Base-by-base conservation (phyloP, 2,329 filamentous ascomycete genomes). In the Aquanectria penicillioides region DNA sequence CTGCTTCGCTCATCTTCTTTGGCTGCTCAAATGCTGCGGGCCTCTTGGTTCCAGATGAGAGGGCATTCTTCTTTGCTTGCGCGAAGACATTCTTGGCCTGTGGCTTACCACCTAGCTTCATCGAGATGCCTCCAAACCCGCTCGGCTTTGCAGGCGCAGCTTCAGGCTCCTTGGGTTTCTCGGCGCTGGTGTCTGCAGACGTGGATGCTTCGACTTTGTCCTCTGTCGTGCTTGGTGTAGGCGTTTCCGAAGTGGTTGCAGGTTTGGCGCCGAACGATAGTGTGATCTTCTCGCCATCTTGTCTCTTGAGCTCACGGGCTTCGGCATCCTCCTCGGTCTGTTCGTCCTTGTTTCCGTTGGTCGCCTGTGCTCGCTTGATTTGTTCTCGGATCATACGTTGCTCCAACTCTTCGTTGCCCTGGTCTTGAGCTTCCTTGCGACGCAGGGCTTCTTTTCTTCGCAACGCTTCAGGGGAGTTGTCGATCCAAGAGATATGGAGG, bases 351-450 rank as follows among this genome's bases (percentile, higher is more conserved):
- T 77, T 78, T 7, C 77, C 80, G 3, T 77, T 76, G 8, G 73
- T 76, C 61, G 83, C 84, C 68, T 87, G 83, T 3, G 94, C 94
- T 57, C 91, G 82, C 73, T 87, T 86, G 44, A 98, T 91, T 81
- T 98, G 95, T 71, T 92, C 90, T 69, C 86, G 84, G 38, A 99
- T 89, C 80, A 94, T 82, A 71, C 86, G 87, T 76, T 94, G 90
- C 77, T 98, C 94, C 44, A 93, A 79, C 77, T 96, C 92, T 73
- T 98, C 94, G 67, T 97, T 94, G 2, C 93, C 93, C 67, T 91
- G 92, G 69, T 97, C 94, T 75, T 94, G 89, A 53, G 91, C 86
- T 74, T 97, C 94, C 75, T 93, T 94, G 72, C 89, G 88, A 66
- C 89, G 81, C 44, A 97, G 82, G 22, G 92, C 92, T 65, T 97